phyloP scores from a whole-genome alignment of 306 rosid species.

The Casuarina glauca region DNA sequence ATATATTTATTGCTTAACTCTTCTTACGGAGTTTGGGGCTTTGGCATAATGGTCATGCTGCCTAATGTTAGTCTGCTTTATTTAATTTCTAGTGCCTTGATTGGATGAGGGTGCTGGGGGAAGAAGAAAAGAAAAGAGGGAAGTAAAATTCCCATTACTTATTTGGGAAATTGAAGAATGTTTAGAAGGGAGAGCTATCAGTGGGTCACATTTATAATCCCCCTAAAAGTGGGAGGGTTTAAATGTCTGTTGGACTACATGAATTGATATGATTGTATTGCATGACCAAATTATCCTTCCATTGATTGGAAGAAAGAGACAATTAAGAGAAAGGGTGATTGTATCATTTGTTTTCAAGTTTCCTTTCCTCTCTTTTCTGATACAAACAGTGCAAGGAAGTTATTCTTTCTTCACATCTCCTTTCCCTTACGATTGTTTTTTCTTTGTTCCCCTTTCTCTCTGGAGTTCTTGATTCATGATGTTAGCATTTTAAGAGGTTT shows the following conservation, averaged over 20 bases:
- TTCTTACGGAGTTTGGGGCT: neutral
- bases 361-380: neutral
- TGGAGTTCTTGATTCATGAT: neutral
- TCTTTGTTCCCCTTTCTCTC: neutral
- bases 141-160: too few relatives aligned
- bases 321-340: neutral
- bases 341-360: neutral
- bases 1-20: neutral
- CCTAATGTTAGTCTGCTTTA: too few relatives aligned
- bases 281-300: neutral
- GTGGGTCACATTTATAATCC: neutral
- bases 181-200: neutral
- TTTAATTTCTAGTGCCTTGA: too few relatives aligned
- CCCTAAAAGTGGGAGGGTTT: neutral
- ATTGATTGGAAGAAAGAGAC: neutral
- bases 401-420: neutral
- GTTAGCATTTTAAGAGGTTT: slow-evolving; percentile 9
- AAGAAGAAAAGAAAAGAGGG: too few relatives aligned
- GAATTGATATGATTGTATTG: too few relatives aligned
- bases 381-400: neutral
- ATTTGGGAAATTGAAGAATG: neutral
- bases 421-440: neutral
- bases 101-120: too few relatives aligned
- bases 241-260: too few relatives aligned
- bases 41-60: too few relatives aligned